Conservation (phyloP, 768 basidiomycete species). For the Pholiota conissans region DNA sequence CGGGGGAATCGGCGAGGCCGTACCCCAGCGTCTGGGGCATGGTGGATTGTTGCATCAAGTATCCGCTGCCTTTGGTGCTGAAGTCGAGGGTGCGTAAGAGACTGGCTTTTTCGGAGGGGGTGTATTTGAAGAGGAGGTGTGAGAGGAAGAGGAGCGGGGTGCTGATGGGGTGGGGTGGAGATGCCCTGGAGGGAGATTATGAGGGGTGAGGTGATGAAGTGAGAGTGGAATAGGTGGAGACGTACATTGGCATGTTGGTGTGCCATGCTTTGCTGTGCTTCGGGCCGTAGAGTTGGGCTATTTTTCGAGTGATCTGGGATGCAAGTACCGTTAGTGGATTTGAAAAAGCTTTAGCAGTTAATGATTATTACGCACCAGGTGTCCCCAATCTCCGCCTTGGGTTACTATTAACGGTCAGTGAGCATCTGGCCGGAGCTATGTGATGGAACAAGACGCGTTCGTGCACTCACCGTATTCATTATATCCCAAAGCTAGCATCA, state of each 20-base stretch:
- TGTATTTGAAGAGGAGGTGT: neutral
- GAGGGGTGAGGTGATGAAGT: neutral
- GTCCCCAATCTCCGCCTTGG: conserved; percentile 51
- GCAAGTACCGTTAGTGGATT: neutral
- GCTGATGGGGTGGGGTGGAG: conserved; percentile 21
- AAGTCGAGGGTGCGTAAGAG: neutral
- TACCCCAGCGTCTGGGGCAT: conserved; percentile 3
- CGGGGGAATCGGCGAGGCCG: conserved; percentile 1
- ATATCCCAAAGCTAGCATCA: conserved; percentile 53
- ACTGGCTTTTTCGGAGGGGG: neutral
- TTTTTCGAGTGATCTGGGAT: conserved; percentile 26
- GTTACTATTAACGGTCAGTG: conserved; percentile 27
- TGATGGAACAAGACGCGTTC: conserved; percentile 28
- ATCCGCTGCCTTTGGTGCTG: neutral
- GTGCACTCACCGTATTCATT: conserved; percentile 46
- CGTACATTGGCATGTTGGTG: conserved; percentile 45
- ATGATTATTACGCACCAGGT: conserved; percentile 22
- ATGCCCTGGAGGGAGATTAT: conserved; percentile 15
- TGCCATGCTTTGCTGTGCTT: conserved; percentile 53
- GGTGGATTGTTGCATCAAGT: neutral
- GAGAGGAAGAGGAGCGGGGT: conserved; percentile 16
- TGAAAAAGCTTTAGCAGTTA: neutral
- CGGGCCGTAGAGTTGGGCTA: conserved; percentile 26
- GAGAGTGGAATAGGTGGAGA: neutral
- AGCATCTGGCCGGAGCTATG: neutral